Evolutionary conservation across 2,329 filamentous ascomycete genomes (phyloP).

Genomic region (Neopestalotiopsis sp.): DNA sequence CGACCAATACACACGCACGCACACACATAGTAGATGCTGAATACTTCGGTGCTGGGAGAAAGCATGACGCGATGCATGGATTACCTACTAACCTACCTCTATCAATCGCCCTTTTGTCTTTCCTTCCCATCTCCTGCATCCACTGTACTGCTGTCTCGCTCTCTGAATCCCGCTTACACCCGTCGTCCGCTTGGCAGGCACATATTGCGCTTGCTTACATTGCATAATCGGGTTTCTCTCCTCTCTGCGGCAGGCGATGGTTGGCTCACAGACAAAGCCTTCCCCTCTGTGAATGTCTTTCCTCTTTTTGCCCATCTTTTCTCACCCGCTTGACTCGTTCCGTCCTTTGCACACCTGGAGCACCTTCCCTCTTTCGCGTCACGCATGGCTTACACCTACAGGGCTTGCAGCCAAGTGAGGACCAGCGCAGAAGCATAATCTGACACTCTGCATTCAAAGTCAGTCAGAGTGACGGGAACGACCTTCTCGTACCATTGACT

Average conservation of each 20-base stretch:
- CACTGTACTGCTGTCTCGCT: neutral
- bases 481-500: neutral
- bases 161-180: neutral
- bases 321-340: neutral
- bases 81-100: too few relatives aligned
- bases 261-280: neutral
- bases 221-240: neutral
- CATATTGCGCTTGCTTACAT: constrained; percentile 8
- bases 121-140: neutral
- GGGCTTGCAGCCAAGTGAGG: neutral
- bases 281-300: neutral
- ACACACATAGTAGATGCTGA: too few relatives aligned
- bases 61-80: too few relatives aligned
- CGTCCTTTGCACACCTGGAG: neutral
- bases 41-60: too few relatives aligned
- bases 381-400: neutral
- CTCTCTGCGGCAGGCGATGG: neutral
- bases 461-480: neutral
- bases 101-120: neutral
- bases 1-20: too few relatives aligned
- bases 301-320: neutral
- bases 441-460: neutral
- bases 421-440: neutral
- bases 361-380: neutral
- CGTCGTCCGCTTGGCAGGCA: constrained; percentile 1